Evolutionary conservation across 2,329 filamentous ascomycete species (phyloP), one percentile per base, ranked within the genome.

Genomic region (Neonectria coccinea): DNA sequence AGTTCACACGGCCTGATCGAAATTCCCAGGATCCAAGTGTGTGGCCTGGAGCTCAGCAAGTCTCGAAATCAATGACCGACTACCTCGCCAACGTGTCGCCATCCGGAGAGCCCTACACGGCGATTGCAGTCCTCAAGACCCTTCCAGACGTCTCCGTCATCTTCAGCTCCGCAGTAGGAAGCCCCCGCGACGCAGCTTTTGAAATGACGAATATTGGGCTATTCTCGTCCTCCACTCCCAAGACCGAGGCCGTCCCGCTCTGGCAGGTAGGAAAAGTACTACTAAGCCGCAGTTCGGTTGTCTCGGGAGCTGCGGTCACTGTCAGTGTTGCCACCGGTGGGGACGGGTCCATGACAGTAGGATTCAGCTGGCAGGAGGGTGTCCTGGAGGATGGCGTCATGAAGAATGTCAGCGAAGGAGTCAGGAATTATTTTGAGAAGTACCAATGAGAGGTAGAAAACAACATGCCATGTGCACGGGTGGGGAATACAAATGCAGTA

Each of bases 161-260:
- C 12, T 79, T 82, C 45, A 57, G 70, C 3, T 73, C 75, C 0
- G 77, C 79, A 54, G 20, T 82, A 2, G 83, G 82, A 3, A 77
- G 79, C 47, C 68, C 75, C 3, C 73, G 83, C 2, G 72, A 69
- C 1, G 68, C 71, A 16, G 79, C 75, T 9, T 82, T 79, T 22
- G 83, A 85, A 65, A 60, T 85, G 8, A 84, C 83, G 0, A 85
- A 84, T 68, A 57, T 85, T 4, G 83, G 83, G 0, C 70, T 79
- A 2, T 74, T 80, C 54, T 68, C 68, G 16, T n/a, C 45, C 50
- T 68, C 68, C 14, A 27, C 48, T 29, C 44, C 54, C 2, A 53
- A 41, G 16, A 64, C 64, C 14, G 12, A 67, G 33, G 59, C 63
- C 8, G 70, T 76, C 29, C 31, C 9, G 22, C 3, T 27, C 11